phyloP scores from a whole-genome alignment of 768 basidiomycete species.

The Termitomyces sp. region DNA sequence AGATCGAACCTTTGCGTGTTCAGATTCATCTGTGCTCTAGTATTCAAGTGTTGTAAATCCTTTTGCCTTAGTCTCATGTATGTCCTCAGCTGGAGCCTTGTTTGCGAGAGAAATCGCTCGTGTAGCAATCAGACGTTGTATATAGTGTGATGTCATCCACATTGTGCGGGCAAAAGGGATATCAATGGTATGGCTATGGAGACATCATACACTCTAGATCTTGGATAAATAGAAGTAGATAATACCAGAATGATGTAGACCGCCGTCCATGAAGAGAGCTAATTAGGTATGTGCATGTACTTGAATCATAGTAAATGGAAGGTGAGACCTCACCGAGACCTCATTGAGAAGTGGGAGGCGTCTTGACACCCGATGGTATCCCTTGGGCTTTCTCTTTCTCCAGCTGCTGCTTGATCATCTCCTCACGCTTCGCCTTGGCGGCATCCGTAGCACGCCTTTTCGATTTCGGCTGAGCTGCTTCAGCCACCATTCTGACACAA shows the following conservation, averaged over 20 bases:
- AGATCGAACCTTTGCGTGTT: too few species aligned
- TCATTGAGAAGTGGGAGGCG: conserved; percentile 11
- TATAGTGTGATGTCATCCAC: background rate
- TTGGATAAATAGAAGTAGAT: conserved; percentile 8
- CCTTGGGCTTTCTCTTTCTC: conserved; percentile 23
- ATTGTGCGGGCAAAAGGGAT: too few species aligned
- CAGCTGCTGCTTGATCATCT: conserved; percentile 30
- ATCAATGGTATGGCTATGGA: background rate
- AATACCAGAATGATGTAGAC: background rate
- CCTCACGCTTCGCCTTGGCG: conserved; percentile 40
- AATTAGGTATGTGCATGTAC: conserved; percentile 5
- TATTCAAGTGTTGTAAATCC: too few species aligned
- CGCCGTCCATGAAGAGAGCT: background rate
- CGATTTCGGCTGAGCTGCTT: conserved; percentile 73
- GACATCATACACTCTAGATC: background rate
- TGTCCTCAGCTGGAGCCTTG: too few species aligned
- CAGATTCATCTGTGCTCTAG: too few species aligned
- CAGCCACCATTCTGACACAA: conserved; percentile 74
- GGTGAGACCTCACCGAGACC: background rate
- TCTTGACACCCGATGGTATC: conserved; percentile 10
- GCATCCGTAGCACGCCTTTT: conserved; percentile 44
- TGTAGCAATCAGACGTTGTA: background rate
- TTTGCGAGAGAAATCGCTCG: too few species aligned
- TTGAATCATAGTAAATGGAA: background rate
- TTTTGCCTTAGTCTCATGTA: too few species aligned